Evolutionary conservation across 495 filamentous ascomycete genomes (phyloP).

Genomic region (Apiosordaria backusii): DNA sequence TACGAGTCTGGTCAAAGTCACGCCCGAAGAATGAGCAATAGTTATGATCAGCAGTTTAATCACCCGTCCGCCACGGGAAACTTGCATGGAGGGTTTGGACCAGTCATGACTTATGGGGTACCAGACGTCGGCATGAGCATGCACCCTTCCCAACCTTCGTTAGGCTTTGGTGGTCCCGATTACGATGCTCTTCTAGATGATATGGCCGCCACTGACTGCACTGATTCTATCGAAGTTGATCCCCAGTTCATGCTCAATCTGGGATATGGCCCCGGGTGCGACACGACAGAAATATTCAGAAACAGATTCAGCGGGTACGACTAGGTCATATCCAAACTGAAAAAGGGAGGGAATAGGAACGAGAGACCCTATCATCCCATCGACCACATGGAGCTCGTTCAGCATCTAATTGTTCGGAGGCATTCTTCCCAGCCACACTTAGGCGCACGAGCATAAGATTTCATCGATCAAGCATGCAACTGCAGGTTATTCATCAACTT

Average conservation of each 20-base stretch:
- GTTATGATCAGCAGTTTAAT: background rate
- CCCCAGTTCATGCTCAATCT: conserved; percentile 53
- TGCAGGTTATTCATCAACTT: no score
- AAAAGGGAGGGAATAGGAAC: background rate
- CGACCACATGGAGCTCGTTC: background rate
- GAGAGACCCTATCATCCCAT: background rate
- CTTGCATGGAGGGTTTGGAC: background rate
- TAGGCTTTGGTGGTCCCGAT: conserved; percentile 30
- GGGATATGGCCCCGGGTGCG: conserved; percentile 48
- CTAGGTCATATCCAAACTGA: background rate
- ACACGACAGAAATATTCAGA: conserved; percentile 29
- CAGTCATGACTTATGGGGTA: conserved; percentile 6
- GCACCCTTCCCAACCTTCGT: conserved; percentile 16
- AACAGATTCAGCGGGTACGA: conserved; percentile 13
- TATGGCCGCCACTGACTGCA: conserved; percentile 58
- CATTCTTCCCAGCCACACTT: no score
- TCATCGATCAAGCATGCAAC: no score
- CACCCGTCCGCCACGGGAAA: background rate
- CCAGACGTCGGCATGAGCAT: conserved; percentile 20
- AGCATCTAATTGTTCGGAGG: no score
- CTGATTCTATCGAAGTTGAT: conserved; percentile 48
- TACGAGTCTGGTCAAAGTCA: no score
- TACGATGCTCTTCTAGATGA: conserved; percentile 62
- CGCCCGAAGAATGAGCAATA: background rate
- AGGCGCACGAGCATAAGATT: no score